Conservation (phyloP, 2,329 filamentous ascomycete genomes). For the Aspergillus fumigatus region DNA sequence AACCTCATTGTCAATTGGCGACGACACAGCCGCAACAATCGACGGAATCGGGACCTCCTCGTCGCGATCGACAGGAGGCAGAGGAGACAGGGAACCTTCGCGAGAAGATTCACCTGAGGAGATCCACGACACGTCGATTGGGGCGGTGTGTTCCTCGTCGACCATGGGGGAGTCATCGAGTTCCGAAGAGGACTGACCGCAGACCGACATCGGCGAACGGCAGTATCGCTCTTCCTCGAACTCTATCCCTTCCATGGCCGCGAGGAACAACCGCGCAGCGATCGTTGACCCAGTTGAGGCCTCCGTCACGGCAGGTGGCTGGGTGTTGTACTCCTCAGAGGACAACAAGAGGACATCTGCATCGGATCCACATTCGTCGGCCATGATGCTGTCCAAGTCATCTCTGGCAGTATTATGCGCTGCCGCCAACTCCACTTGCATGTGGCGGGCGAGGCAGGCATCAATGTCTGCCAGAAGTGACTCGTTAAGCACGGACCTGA, state of each 20-base stretch:
- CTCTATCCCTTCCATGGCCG: neutral
- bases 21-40: neutral
- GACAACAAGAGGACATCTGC: neutral
- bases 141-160: neutral
- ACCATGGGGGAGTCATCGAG: neutral
- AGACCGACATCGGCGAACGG: neutral
- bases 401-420: neutral
- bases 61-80: neutral
- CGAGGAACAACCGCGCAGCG: neutral
- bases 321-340: neutral
- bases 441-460: conserved; percentile 1
- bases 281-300: neutral
- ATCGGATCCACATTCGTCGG: neutral
- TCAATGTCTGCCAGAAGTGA: conserved; percentile 1
- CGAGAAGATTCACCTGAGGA: neutral
- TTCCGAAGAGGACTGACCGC: neutral
- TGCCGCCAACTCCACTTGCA: conserved; percentile 3
- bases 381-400: neutral
- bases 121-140: neutral
- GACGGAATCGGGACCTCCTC: neutral
- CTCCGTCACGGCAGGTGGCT: neutral
- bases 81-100: neutral
- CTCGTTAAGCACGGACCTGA: neutral
- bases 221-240: neutral
- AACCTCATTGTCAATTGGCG: conserved; percentile 8